phyloP scores from a whole-genome alignment of 225 moss, liverwort and hornwort species.

The Antitrichia curtipendula region DNA sequence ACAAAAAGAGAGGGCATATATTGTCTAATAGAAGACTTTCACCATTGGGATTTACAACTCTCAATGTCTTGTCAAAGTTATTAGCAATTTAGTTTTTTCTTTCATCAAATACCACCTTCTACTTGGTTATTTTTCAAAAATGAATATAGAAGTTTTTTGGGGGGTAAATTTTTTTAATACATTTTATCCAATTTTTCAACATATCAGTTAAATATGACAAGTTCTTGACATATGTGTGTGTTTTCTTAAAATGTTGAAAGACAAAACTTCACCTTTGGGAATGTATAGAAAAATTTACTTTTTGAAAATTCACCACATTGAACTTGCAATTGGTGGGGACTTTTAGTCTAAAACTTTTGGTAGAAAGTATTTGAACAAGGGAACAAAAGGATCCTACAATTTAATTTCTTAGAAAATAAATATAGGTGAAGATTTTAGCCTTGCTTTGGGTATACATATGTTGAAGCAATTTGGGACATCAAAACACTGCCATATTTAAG shows the following conservation, averaged over 20 bases:
- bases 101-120: neutral
- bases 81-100: neutral
- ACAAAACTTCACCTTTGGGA: neutral
- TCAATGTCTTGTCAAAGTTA: neutral
- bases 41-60: neutral
- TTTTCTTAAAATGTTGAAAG: neutral
- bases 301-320: neutral
- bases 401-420: neutral
- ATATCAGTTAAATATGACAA: neutral
- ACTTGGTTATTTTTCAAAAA: neutral
- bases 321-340: fast-evolving
- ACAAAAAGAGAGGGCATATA: neutral
- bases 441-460: neutral
- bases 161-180: neutral
- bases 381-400: fast-evolving
- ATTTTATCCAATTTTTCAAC: neutral
- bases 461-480: neutral
- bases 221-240: fast-evolving
- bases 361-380: neutral
- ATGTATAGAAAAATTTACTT: neutral
- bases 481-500: neutral
- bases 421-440: neutral
- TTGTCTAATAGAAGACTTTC: too few relatives aligned
- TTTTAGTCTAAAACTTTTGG: neutral
- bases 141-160: neutral